Base-by-base conservation (phyloP, 306 rosid genomes). In the Rosa rugosa region DNA sequence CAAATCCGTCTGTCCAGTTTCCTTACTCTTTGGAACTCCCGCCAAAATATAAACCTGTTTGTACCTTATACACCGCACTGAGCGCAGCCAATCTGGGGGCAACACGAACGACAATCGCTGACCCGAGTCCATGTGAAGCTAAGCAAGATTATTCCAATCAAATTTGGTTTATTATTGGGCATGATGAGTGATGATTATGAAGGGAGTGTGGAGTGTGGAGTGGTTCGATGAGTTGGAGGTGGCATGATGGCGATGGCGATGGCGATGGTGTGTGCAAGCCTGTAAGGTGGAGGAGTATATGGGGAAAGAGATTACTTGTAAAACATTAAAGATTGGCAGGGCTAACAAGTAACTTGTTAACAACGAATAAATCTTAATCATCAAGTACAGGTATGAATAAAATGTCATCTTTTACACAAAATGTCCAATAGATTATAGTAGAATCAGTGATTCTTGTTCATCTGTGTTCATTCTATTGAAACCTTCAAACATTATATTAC, bases 51-150 rank as follows among this genome's bases (percentile, higher is more conserved):
- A 53, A 20, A 72, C 27, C 5, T 49, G 27, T n/a, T 41, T 42
- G 40, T 45, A 34, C 18, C 5, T 50, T 14, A 1, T 23, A 2
- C 12, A 8, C 23, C 44, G n/a, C 23, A 25, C 16, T 27, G 25
- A 2, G 62, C 7, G 49, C 69, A 5, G 56, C 53, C 41, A 57
- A 44, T 74, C 38, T 4, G 3, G 47, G 57, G 11, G 25, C 31
- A 10, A 59, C 78, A 44, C 69, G 23, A 2, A 22, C 5, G 40
- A 23, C 53, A 57, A 16, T 57, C 78, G 17, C 16, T 42, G 44
- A 17, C 31, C 40, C 14, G 7, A 71, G 34, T 31, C 23, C 69
- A 75, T 23, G 78, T 59, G 78, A 73, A 56, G 45, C 40, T n/a
- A 22, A 51, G 36, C 66, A 73, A 6, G 65, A n/a, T 54, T 41